Conservation (phyloP, 139 green algal species). For the Coelastrella sp. region DNA sequence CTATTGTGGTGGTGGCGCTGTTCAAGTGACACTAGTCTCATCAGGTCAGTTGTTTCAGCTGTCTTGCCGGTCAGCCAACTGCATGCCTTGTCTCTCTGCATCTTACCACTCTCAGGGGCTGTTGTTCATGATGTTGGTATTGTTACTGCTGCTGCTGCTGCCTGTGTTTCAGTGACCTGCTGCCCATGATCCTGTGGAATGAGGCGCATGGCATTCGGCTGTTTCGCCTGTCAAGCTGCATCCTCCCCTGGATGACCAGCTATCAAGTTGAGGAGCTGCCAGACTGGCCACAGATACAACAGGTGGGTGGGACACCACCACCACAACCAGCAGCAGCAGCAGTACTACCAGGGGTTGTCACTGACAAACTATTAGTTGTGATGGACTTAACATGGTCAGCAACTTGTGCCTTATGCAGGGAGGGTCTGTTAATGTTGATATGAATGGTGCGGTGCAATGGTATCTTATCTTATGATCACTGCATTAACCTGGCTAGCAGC, state of each 20-base stretch:
- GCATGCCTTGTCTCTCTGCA: too few species aligned
- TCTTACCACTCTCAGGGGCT: not conserved
- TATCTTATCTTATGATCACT: too few species aligned
- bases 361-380: too few species aligned
- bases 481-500: too few species aligned
- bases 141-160: constrained; percentile 8
- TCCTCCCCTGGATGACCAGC: constrained; percentile 48
- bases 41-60: too few species aligned
- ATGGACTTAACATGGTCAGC: too few species aligned
- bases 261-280: constrained; percentile 68
- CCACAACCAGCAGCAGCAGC: not conserved
- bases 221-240: constrained; percentile 61
- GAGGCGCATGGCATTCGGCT: constrained; percentile 73
- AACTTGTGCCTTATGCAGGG: too few species aligned
- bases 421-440: too few species aligned
- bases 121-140: constrained; percentile 1
- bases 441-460: too few species aligned
- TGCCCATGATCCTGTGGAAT: constrained; percentile 58
- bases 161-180: not conserved
- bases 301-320: constrained; percentile 32
- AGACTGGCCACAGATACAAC: constrained; percentile 65
- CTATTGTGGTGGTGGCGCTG: too few species aligned
- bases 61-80: too few species aligned
- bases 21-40: too few species aligned
- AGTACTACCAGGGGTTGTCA: not conserved